Percentiles rank a stretch among this genome's conserved stretches.
phyloP scores from a whole-genome alignment of 176 grass and related monocot species.

The Phoenix roebelenii region DNA sequence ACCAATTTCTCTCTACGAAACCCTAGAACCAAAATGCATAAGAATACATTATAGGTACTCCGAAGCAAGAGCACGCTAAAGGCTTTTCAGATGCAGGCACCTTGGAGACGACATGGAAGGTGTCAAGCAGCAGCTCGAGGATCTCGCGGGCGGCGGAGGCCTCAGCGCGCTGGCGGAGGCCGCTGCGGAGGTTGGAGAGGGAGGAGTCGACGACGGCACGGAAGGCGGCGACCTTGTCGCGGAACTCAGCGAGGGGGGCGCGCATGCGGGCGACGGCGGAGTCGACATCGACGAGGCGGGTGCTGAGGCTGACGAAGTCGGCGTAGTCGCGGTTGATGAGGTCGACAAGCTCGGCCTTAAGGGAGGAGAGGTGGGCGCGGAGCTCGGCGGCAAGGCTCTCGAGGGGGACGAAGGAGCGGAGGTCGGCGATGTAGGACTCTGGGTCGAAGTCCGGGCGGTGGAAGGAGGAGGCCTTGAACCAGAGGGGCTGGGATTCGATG shows the following conservation, averaged over 20 bases:
- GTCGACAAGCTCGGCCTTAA: conserved; percentile 81
- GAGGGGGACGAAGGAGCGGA: conserved; percentile 89
- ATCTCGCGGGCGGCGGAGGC: conserved; percentile 56
- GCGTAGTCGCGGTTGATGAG: conserved; percentile 97
- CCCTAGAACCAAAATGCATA: too few species aligned
- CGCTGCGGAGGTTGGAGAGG: conserved; percentile 46
- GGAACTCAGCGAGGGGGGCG: conserved; percentile 59
- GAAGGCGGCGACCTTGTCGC: conserved; percentile 74
- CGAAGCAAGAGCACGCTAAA: background rate
- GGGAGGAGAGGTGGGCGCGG: conserved; percentile 59
- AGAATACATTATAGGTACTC: too few species aligned
- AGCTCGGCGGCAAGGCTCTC: conserved; percentile 89
- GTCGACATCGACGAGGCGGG: conserved; percentile 72
- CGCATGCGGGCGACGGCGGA: conserved; percentile 58
- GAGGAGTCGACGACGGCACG: conserved; percentile 20
- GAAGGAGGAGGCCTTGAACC: conserved; percentile 60
- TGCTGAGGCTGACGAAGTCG: conserved; percentile 84
- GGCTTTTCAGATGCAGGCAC: conserved; percentile 19
- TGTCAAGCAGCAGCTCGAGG: conserved; percentile 90
- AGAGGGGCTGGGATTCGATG: conserved; percentile 80
- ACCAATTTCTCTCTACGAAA: too few species aligned
- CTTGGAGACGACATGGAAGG: conserved; percentile 95
- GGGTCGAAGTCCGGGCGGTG: conserved; percentile 53
- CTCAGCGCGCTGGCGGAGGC: conserved; percentile 55
- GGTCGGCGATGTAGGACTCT: conserved; percentile 72